These are phyloP conservation scores for Lactarius trivialis DNA, from an alignment of 768 basidiomycete species.

Conservation along the genomic window DNA sequence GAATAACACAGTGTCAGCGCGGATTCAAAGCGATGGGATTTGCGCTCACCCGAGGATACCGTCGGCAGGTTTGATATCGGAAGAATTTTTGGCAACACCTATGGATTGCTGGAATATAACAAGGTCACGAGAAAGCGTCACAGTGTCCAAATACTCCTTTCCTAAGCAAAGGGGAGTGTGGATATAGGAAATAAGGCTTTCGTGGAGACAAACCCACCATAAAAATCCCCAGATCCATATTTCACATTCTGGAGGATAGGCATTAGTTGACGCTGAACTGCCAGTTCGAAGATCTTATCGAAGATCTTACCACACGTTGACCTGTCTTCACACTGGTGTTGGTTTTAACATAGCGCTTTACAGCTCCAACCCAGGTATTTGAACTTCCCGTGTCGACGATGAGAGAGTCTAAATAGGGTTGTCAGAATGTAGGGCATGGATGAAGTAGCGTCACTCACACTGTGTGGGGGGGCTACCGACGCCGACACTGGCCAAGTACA, in stretches of 20 bases:
- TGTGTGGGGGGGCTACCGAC: constrained; percentile 50
- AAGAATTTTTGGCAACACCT: constrained; percentile 46
- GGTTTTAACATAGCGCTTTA: too few species aligned
- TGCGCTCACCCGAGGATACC: constrained; percentile 57
- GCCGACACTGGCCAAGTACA: constrained; percentile 36
- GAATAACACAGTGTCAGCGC: not conserved
- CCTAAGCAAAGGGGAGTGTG: constrained; percentile 13
- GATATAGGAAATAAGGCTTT: not conserved
- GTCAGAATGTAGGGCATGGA: not conserved
- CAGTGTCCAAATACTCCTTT: constrained; percentile 40
- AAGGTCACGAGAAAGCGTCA: constrained; percentile 45
- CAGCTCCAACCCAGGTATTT: too few species aligned
- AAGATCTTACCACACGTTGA: constrained; percentile 42
- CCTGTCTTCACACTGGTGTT: too few species aligned
- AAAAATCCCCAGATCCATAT: constrained; percentile 58
- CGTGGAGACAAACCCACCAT: constrained; percentile 32
- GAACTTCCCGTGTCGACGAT: too few species aligned
- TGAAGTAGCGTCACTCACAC: constrained; percentile 32
- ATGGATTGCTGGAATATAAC: constrained; percentile 53
- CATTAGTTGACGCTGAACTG: constrained; percentile 29
- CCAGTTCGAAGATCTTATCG: not conserved
- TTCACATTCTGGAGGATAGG: too few species aligned
- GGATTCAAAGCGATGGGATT: not conserved
- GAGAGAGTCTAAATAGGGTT: constrained; percentile 38
- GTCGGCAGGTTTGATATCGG: constrained; percentile 43